Base-by-base conservation (phyloP, 805 yeast genomes). In the Zygoascus bituminiphila region DNA sequence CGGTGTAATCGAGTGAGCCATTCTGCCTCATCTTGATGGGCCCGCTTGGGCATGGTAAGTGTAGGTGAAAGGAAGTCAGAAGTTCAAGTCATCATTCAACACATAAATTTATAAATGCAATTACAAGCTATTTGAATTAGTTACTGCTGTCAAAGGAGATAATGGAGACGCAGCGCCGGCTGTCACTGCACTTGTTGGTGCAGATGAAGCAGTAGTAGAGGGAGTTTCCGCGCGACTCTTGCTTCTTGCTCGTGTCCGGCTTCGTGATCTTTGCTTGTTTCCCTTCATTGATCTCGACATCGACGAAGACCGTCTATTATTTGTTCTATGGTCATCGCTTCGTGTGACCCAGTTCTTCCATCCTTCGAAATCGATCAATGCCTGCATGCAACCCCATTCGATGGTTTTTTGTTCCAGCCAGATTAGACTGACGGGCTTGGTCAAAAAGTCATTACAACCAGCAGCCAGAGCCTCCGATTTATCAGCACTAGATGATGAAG, bases 371-470 rank as follows among this genome's bases (percentile, higher is more conserved):
- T 91, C 95, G 63, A 91, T 89, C 44, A 91, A 69, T 0, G 97
- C 97, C 67, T 91, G 98, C 98, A 91, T 91, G 65, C 98, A 91
- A 0, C 98, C 98, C 98, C 98, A 93, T 65, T 91, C 97, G 36
- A 62, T 57, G 35, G 93, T 85, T 66, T 93, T 93, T 61, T 86
- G 87, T 59, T 88, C 86, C 42, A 93, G 71, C 99, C 99, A 93
- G 44, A 80, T 86, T 56, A 91, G 71, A 57, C 88, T 91, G 7
- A 93, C 98, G 0, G 99, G 99, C 57, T 93, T 93, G 8, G 97
- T 93, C 56, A 93, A 68, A 68, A 84, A 93, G 65, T 93, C 99
- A 61, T 93, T 93, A 67, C 99, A 93, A 42, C 99, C 99, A 2
- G 98, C 96, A 24, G 94, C 84, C 48, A 93, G 71, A 0, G 98